Percentiles rank a stretch among this genome's conserved stretches.
phyloP scores from a whole-genome alignment of 2,329 filamentous ascomycete species.

The Penicillium crustosum region DNA sequence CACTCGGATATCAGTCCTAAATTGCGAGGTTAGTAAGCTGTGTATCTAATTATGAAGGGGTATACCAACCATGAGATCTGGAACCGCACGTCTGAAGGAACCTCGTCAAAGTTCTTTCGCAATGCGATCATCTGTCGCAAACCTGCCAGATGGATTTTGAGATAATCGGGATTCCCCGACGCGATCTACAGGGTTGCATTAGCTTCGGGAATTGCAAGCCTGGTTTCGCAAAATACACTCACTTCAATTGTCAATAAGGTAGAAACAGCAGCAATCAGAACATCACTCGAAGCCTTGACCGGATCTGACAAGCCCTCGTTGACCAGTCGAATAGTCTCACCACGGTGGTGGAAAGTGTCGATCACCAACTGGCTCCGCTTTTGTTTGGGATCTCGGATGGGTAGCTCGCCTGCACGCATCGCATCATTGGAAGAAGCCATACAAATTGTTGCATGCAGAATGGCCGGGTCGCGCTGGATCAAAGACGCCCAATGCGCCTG shows the following conservation, averaged over 20 bases:
- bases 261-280: conserved; percentile 41
- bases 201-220: neutral
- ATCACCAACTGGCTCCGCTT: conserved; percentile 35
- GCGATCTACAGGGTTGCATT: conserved; percentile 31
- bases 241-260: conserved; percentile 43
- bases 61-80: conserved; percentile 41
- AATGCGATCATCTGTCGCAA: conserved; percentile 42
- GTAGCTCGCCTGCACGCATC: conserved; percentile 35
- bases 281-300: conserved; percentile 41
- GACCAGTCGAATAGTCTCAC: conserved; percentile 42
- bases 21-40: conserved; percentile 6
- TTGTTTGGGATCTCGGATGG: conserved; percentile 34
- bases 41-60: neutral
- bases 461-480: conserved; percentile 38
- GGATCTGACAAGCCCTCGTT: conserved; percentile 41
- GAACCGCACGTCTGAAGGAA: conserved; percentile 39
- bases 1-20: conserved; percentile 43
- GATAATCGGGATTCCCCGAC: conserved; percentile 40
- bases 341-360: conserved; percentile 41
- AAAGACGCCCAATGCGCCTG: conserved; percentile 39
- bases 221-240: conserved; percentile 7
- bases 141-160: conserved; percentile 43
- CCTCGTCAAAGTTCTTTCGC: conserved; percentile 39
- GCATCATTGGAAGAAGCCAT: conserved; percentile 40
- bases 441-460: conserved; percentile 40